Conservation (phyloP, 2,329 filamentous ascomycete species). For the Diaporthe sp. region DNA sequence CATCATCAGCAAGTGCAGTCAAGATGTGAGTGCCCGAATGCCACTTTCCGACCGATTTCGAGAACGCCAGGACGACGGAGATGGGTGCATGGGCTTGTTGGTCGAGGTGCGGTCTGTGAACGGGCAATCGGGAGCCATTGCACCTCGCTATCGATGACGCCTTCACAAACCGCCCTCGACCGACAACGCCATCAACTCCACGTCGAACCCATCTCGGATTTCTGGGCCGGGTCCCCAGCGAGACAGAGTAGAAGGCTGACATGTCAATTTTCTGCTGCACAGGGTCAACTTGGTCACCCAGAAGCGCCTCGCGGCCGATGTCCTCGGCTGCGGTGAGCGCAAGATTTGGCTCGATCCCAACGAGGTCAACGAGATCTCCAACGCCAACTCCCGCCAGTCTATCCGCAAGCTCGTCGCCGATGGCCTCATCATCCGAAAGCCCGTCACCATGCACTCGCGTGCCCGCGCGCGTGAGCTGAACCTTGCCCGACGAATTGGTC, state of each 20-base stretch:
- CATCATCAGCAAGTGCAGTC: constrained; percentile 54
- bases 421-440: constrained; percentile 99
- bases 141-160: constrained; percentile 35
- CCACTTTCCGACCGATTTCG: constrained; percentile 37
- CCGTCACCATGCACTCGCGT: constrained; percentile 99
- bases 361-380: constrained; percentile 99
- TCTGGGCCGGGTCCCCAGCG: background rate
- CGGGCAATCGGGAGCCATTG: constrained; percentile 14
- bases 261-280: constrained; percentile 47
- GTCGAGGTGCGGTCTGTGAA: constrained; percentile 31
- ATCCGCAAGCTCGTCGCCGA: constrained; percentile 99
- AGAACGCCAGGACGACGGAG: constrained; percentile 24
- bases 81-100: constrained; percentile 34
- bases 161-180: constrained; percentile 21
- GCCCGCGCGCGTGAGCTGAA: constrained; percentile 95
- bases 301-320: constrained; percentile 99
- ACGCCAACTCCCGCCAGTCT: constrained; percentile 99
- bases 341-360: constrained; percentile 99
- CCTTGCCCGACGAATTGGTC: constrained; percentile 92
- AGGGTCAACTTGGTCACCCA: constrained; percentile 99
- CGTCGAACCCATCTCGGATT: constrained; percentile 19
- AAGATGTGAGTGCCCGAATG: constrained; percentile 55
- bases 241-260: constrained; percentile 40
- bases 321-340: constrained; percentile 99
- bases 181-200: constrained; percentile 32